These are phyloP conservation scores for Paramecium tetraurelia DNA, from an alignment of 73 alveolate species.

Conservation along the genomic window DNA sequence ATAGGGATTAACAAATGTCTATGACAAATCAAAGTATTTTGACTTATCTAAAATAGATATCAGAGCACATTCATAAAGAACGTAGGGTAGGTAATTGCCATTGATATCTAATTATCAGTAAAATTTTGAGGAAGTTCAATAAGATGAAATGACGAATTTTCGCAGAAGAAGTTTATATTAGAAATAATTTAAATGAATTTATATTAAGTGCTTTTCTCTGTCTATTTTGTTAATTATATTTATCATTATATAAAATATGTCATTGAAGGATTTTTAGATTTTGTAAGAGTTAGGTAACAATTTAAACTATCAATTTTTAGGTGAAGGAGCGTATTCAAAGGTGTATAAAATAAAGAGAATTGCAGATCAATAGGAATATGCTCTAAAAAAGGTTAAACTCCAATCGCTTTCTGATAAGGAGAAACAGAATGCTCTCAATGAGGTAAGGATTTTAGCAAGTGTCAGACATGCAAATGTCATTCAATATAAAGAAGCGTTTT, in stretches of 20 bases:
- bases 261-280: conserved; percentile 32
- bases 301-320: conserved; percentile 12
- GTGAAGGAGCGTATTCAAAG: conserved; percentile 86
- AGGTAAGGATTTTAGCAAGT: conserved; percentile 86
- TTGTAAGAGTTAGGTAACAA: conserved; percentile 23
- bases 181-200: neutral
- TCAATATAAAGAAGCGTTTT: conserved; percentile 87
- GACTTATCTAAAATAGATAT: neutral
- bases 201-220: neutral
- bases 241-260: neutral
- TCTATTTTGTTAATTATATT: neutral
- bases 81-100: neutral
- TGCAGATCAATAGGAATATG: conserved; percentile 77
- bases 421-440: conserved; percentile 86
- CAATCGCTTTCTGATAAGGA: conserved; percentile 78
- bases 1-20: neutral
- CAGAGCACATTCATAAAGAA: conserved; percentile 23
- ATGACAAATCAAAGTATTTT: neutral
- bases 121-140: conserved; percentile 8
- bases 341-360: conserved; percentile 77
- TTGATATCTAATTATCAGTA: neutral
- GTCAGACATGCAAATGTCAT: conserved; percentile 82
- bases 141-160: conserved; percentile 42
- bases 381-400: conserved; percentile 83
- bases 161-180: conserved; percentile 41